A percentile compares a stretch with the other conserved stretches of the same genome.
Conservation (phyloP, 768 basidiomycete species). For the Omphalotus guepiniiformis region DNA sequence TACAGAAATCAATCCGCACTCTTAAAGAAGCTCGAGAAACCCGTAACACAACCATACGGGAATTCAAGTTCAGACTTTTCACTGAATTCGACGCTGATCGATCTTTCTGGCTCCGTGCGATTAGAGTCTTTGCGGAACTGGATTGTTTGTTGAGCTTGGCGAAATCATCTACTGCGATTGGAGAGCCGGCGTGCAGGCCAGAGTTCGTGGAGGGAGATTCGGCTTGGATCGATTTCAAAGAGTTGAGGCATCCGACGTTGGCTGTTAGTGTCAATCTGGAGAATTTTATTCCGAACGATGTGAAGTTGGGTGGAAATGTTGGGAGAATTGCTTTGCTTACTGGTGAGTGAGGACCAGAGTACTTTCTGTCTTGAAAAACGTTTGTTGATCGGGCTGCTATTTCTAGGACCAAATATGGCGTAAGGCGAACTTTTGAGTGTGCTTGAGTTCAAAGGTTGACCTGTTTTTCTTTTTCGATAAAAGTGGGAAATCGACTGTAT, state of each 20-base stretch:
- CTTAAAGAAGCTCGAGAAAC: slow-evolving; percentile 95
- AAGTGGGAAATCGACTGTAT: slow-evolving; percentile 76
- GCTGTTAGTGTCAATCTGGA: slow-evolving; percentile 56
- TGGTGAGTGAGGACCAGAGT: slow-evolving; percentile 35
- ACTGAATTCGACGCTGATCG: slow-evolving; percentile 82
- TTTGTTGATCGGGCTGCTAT: too few species aligned
- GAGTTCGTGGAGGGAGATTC: slow-evolving; percentile 76
- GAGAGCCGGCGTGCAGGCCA: slow-evolving; percentile 92
- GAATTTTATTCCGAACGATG: slow-evolving; percentile 91
- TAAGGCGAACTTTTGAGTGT: slow-evolving; percentile 32
- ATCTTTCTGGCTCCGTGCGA: slow-evolving; percentile 73
- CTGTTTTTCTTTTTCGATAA: slow-evolving; percentile 9
- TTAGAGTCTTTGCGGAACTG: slow-evolving; percentile 88
- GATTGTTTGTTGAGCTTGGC: slow-evolving; percentile 93
- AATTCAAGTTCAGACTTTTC: slow-evolving; percentile 77
- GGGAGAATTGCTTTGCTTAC: slow-evolving; percentile 84
- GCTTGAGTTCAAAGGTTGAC: background rate
- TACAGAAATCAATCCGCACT: slow-evolving; percentile 65
- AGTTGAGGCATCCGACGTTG: slow-evolving; percentile 86
- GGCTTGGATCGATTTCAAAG: slow-evolving; percentile 83
- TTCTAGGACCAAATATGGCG: slow-evolving; percentile 88
- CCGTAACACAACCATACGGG: slow-evolving; percentile 71
- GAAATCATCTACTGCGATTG: slow-evolving; percentile 83
- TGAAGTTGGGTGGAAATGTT: slow-evolving; percentile 74
- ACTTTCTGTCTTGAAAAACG: slow-evolving; percentile 2